Base-by-base conservation (phyloP, 169 alveolate genomes). In the Plasmodium fragile region DNA sequence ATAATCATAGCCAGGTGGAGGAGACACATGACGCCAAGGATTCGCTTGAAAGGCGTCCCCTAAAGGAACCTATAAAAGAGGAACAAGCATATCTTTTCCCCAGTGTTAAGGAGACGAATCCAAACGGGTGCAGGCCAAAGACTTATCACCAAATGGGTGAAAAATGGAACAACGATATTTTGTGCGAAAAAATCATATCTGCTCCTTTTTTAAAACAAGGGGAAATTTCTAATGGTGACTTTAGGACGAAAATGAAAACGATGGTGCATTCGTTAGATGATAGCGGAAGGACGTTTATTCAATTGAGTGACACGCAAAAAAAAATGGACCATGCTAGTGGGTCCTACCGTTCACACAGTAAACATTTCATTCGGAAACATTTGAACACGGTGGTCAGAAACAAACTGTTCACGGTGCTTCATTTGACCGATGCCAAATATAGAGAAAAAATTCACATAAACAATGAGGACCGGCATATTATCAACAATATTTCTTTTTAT, bases 401-500 rank as follows among this genome's bases (percentile, higher is more conserved):
- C 75, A 69, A 71, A 36, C 3, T 52, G 16, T 71, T 82, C 43
- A 82, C 69, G 18, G 18, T 13, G 10, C n/a, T 39, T 43, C 82
- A 82, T 82, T 82, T 69, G 55, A 41, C 22, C 43, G 30, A 82
- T 70, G 49, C 92, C 0, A 82, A 82, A 41, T 70, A 41, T 18
- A 69, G 32, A 18, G 73, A 82, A 22, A 41, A 82, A 13, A 82
- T 82, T 34, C 18, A 65, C 55, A 70, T 39, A 3, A 41, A 18
- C 10, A 32, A 30, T 18, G 28, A 65, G 75, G 73, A 82, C 30
- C 43, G 39, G 10, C n/a, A 41, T 4, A 69, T 82, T 39, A 65
- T 82, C 18, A 82, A 82, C 4, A 82, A 70, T 28, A 39, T 82
- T 28, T 36, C 82, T 70, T 82, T 69, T 82, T 82, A 82, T 65